Evolutionary conservation across 169 alveolate genomes (phyloP), one percentile per base, ranked within the genome.

Genomic region (Plasmodium inui): DNA sequence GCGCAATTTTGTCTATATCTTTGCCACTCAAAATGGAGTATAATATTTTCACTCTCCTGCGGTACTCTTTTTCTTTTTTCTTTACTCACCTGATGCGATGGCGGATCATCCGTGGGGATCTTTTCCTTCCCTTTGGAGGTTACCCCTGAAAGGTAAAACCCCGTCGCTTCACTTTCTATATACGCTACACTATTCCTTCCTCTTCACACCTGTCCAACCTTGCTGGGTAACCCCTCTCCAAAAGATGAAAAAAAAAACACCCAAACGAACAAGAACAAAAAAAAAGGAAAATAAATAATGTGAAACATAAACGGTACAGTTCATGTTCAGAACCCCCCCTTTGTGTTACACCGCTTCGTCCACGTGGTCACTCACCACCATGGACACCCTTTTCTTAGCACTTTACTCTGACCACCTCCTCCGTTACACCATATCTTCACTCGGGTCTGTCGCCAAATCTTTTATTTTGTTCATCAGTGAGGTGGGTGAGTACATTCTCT

Each of bases 401-500:
- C 28, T n/a, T n/a, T n/a, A n/a, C 37, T 71, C 26, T 6, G 32
- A 1, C 28, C 37, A 0, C 72, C 19, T 50, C 72, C 19, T 50
- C 28, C 28, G n/a, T 61, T 67, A 83, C 26, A 83, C 82, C 19
- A 67, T 71, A 10, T 83, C 30, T 70, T 70, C 92, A 26, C 73
- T 79, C 17, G 37, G 32, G 55, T 70, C 46, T 7, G 26, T 8
- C 4, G 81, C 30, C 46, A 83, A n/a, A 12, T 83, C 50, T 39
- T 83, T 83, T 32, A 83, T 61, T 83, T 83, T 73, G 7, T 53
- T 74, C 53, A 85, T 73, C 17, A 85, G 37, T 0, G 46, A 73
- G 10, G 80, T 30, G 44, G 93, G n/a, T 9, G 93, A 85, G 78
- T 85, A 85, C 61, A 85, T 73, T 6, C 37, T 28, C 76, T 85